Evolutionary conservation across 345 rosid genomes (phyloP).

Genomic region (Pugionium dolabratum): DNA sequence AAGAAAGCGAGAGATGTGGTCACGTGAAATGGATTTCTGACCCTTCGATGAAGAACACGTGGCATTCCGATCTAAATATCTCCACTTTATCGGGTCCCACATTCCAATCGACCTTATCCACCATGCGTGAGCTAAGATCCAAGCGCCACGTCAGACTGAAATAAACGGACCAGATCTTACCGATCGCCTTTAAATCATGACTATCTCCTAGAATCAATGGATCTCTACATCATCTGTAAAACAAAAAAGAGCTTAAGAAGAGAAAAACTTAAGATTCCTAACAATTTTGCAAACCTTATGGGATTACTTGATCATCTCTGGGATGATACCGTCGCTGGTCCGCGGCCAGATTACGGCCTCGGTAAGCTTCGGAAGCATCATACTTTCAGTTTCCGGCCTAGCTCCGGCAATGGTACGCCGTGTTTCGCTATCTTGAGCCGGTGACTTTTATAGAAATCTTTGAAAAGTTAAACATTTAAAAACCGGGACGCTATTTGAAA

Average conservation of each 20-base stretch:
- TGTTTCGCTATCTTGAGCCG: conserved; percentile 28
- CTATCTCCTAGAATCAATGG: conserved; percentile 7
- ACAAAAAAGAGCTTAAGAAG: not conserved
- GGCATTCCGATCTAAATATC: conserved; percentile 23
- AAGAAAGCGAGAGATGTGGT: conserved; percentile 17
- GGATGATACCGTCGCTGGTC: conserved; percentile 99
- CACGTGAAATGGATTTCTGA: conserved; percentile 41
- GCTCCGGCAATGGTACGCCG: conserved; percentile 83
- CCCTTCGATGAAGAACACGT: conserved; percentile 41
- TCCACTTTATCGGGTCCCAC: conserved; percentile 43
- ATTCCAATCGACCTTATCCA: conserved; percentile 56
- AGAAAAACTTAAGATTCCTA: not conserved
- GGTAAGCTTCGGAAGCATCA: conserved; percentile 86
- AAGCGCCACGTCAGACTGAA: conserved; percentile 39
- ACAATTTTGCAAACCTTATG: conserved; percentile 42
- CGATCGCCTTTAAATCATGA: conserved; percentile 18
- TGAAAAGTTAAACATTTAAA: not conserved
- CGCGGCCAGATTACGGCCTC: conserved; percentile 88
- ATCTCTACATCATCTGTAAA: conserved; percentile 40
- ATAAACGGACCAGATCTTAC: conserved; percentile 49
- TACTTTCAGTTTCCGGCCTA: conserved; percentile 60
- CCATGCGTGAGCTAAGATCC: conserved; percentile 44
- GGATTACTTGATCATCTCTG: conserved; percentile 88
- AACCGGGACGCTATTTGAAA: not conserved
- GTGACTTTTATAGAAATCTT: not conserved